Evolutionary conservation across 768 basidiomycete genomes (phyloP).

Genomic region (Leccinum longicurvipes): DNA sequence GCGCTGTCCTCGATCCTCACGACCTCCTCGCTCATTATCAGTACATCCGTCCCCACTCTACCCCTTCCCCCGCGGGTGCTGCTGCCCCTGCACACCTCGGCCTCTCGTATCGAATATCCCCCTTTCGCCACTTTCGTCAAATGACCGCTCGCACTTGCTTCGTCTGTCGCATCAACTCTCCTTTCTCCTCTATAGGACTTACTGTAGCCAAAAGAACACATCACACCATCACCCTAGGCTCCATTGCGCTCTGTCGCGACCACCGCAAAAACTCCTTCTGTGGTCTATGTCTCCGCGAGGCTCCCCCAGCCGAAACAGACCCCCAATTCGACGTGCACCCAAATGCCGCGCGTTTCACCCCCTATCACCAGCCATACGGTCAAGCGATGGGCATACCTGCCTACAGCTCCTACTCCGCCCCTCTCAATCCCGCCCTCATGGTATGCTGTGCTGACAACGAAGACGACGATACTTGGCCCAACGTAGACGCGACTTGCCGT

Average conservation of each 20-base stretch:
- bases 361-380: constrained; percentile 32
- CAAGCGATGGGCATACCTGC: constrained; percentile 21
- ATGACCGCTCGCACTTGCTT: constrained; percentile 54
- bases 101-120: constrained; percentile 39
- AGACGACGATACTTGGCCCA: constrained; percentile 65
- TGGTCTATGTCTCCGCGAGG: constrained; percentile 66
- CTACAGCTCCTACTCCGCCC: constrained; percentile 24
- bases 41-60: constrained; percentile 40
- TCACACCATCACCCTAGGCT: constrained; percentile 41
- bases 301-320: constrained; percentile 43
- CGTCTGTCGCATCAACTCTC: constrained; percentile 68
- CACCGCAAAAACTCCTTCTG: constrained; percentile 65
- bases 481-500: constrained; percentile 64
- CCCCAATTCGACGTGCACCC: constrained; percentile 34
- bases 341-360: constrained; percentile 28
- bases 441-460: constrained; percentile 66
- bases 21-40: constrained; percentile 51
- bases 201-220: constrained; percentile 46
- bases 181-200: constrained; percentile 49
- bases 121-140: constrained; percentile 61
- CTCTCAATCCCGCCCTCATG: constrained; percentile 29
- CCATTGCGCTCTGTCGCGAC: constrained; percentile 56
- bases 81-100: constrained; percentile 35
- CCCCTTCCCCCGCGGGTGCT: constrained; percentile 23
- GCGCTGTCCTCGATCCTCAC: constrained; percentile 57